Percentiles rank a stretch among this genome's conserved stretches.
Conservation (phyloP, 139 green algal species). For the Astrephomene gubernaculifera region DNA sequence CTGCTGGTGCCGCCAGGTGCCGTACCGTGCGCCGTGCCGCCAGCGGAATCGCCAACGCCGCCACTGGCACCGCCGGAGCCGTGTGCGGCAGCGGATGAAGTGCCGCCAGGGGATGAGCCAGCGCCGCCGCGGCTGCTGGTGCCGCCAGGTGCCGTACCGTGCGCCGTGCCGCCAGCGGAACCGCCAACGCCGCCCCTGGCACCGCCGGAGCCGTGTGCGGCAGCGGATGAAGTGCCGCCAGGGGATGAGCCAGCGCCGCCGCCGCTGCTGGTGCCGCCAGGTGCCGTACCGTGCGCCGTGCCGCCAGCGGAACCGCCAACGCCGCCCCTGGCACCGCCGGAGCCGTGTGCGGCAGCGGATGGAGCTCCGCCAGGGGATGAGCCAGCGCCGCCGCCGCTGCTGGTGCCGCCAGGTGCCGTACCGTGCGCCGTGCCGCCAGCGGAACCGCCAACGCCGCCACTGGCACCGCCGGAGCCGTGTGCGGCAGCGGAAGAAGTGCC, state of each 20-base stretch:
- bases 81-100: neutral
- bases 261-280: neutral
- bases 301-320: neutral
- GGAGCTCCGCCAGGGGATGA: neutral
- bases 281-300: neutral
- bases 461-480: no score
- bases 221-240: neutral
- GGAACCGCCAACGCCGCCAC: neutral
- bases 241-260: neutral
- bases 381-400: neutral
- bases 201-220: neutral
- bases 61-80: neutral
- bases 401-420: neutral
- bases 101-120: neutral
- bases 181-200: neutral
- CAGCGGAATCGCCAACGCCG: neutral
- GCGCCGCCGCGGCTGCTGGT: neutral
- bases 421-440: neutral
- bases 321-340: neutral
- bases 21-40: neutral
- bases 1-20: neutral
- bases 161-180: neutral
- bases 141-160: neutral
- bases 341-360: neutral
- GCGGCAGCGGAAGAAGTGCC: neutral